phyloP scores from a whole-genome alignment of 306 rosid genomes.

The Luffa acutangula region DNA sequence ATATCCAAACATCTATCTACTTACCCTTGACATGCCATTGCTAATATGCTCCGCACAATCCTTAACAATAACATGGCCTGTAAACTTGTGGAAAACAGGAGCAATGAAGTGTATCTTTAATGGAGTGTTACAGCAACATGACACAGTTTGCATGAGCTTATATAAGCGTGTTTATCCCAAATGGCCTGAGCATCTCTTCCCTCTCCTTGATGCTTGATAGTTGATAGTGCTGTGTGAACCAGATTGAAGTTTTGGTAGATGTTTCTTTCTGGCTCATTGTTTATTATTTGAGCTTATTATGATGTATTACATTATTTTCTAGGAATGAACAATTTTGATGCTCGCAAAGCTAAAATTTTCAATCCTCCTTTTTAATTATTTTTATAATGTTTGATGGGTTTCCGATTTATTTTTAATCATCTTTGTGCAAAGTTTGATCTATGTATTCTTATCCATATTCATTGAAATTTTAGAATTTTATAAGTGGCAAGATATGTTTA shows the following conservation, averaged over 20 bases:
- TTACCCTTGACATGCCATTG: not conserved
- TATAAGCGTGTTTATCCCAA: conserved; percentile 88
- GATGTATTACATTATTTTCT: not conserved
- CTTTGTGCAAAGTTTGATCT: no score
- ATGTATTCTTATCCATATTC: no score
- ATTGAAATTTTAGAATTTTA: no score
- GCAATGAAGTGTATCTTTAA: conserved; percentile 74
- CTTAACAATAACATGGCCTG: not conserved
- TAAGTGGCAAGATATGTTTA: no score
- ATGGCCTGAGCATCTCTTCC: conserved; percentile 57
- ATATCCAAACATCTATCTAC: not conserved
- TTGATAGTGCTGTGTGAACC: not conserved
- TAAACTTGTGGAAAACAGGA: conserved; percentile 29
- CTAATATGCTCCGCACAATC: not conserved
- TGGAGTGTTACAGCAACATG: conserved; percentile 72
- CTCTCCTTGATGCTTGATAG: conserved; percentile 34
- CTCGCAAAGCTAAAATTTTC: not conserved
- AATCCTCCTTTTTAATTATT: not conserved
- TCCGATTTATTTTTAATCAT: not conserved
- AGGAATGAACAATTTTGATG: not conserved
- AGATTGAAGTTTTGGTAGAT: conserved; percentile 1
- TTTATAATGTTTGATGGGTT: not conserved
- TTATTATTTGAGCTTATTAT: not conserved
- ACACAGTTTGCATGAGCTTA: conserved; percentile 74
- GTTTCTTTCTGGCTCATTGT: not conserved